Conservation (phyloP, 1,284 basidiomycete genomes). For the Melanopsichium pennsylvanicum region DNA sequence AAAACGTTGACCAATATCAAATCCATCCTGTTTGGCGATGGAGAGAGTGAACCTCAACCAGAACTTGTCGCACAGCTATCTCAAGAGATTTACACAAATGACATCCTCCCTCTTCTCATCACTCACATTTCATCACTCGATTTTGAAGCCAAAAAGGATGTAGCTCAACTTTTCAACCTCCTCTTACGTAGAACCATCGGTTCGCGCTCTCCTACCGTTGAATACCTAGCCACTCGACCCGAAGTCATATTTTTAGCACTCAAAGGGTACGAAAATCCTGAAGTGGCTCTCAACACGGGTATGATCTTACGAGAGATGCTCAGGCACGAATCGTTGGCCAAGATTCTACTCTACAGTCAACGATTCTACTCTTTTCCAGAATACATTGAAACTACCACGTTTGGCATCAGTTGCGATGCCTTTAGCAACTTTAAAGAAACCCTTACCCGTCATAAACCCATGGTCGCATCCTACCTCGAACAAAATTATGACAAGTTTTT, state of each 20-base stretch:
- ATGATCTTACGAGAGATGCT: constrained; percentile 99
- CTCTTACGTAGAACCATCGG: constrained; percentile 95
- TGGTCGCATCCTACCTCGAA: constrained; percentile 95
- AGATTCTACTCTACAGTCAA: constrained; percentile 89
- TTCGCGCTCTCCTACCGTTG: constrained; percentile 89
- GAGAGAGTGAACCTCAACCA: constrained; percentile 77
- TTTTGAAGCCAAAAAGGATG: constrained; percentile 91
- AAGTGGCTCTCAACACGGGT: constrained; percentile 94
- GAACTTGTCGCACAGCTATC: constrained; percentile 75
- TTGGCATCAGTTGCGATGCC: constrained; percentile 97
- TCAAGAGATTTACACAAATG: constrained; percentile 91
- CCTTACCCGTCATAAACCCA: constrained; percentile 90
- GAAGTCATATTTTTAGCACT: constrained; percentile 89
- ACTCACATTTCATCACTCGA: constrained; percentile 85
- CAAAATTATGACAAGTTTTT: constrained; percentile 99
- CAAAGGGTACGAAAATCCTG: constrained; percentile 83
- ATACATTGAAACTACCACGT: constrained; percentile 96
- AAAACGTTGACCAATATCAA: constrained; percentile 89
- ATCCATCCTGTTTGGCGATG: constrained; percentile 83
- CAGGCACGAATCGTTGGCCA: constrained; percentile 86
- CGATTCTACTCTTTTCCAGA: constrained; percentile 91
- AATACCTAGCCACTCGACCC: constrained; percentile 83
- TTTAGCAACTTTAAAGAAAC: constrained; percentile 85
- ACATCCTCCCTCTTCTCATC: constrained; percentile 83
- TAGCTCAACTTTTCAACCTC: constrained; percentile 94